Percentiles rank a stretch among this genome's conserved stretches.
Evolutionary conservation across 73 alveolate species (phyloP).

Genomic region (Paramecium octaurelia): DNA sequence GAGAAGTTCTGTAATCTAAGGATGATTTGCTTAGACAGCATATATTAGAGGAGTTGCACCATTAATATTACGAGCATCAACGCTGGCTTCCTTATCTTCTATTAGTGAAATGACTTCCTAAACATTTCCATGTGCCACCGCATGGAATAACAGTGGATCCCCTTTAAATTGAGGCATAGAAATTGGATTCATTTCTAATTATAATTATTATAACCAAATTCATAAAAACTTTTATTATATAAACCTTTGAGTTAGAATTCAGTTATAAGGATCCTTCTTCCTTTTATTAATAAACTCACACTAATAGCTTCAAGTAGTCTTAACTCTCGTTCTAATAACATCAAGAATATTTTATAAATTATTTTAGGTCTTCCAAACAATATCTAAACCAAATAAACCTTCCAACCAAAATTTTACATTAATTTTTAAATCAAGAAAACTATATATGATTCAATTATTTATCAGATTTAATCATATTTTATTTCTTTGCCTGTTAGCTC

Average conservation of each 20-base stretch:
- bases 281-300: not conserved
- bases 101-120: constrained; percentile 72
- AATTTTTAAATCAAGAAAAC: not conserved
- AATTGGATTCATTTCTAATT: constrained; percentile 33
- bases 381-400: not conserved
- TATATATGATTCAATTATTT: not conserved
- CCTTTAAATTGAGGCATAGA: constrained; percentile 58
- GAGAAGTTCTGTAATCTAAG: constrained; percentile 66
- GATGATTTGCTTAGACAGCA: constrained; percentile 71
- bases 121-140: constrained; percentile 73
- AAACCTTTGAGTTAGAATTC: not conserved
- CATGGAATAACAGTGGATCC: constrained; percentile 74
- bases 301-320: not conserved
- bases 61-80: constrained; percentile 73
- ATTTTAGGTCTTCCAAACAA: not conserved
- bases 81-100: constrained; percentile 80
- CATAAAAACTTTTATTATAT: not conserved
- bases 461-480: not conserved
- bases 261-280: not conserved
- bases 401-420: not conserved
- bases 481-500: not conserved
- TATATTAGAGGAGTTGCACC: constrained; percentile 76
- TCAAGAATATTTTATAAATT: not conserved
- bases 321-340: not conserved
- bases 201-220: not conserved